Evolutionary conservation across 2,329 filamentous ascomycete genomes (phyloP).

Genomic region (Colletotrichum coccodes): DNA sequence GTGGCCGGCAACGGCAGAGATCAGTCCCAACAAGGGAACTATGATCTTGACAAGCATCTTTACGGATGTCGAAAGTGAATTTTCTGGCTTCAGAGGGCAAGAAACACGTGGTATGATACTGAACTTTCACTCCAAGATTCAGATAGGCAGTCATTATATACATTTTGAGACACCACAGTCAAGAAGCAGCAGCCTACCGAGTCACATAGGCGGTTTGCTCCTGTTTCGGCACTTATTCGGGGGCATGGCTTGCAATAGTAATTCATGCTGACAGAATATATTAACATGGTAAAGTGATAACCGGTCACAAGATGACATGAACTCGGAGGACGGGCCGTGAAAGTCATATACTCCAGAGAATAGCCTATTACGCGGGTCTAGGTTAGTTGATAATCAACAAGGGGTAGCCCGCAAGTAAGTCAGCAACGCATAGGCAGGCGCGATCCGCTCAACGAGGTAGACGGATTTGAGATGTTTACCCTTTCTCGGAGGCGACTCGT

Average conservation of each 20-base stretch:
- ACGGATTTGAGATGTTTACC: no score
- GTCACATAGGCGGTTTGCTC: no score
- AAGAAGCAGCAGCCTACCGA: no score
- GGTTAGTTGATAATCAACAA: background rate
- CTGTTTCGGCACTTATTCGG: background rate
- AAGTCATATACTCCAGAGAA: background rate
- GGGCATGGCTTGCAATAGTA: background rate
- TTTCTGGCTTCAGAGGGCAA: background rate
- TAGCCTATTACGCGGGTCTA: background rate
- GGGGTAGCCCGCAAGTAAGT: no score
- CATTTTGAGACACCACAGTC: no score
- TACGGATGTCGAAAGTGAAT: background rate
- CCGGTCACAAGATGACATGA: background rate
- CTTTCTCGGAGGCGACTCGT: no score
- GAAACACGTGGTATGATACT: no score
- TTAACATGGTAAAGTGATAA: background rate
- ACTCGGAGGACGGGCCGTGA: background rate
- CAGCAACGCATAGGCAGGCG: no score
- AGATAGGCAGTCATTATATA: no score
- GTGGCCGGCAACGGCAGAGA: conserved; percentile 41
- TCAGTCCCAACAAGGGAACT: background rate
- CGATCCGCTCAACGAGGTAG: no score
- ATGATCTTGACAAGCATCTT: background rate
- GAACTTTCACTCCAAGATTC: no score
- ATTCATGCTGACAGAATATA: background rate